Base-by-base conservation (phyloP, 305 asterid species). In the Rubia peregrina region DNA sequence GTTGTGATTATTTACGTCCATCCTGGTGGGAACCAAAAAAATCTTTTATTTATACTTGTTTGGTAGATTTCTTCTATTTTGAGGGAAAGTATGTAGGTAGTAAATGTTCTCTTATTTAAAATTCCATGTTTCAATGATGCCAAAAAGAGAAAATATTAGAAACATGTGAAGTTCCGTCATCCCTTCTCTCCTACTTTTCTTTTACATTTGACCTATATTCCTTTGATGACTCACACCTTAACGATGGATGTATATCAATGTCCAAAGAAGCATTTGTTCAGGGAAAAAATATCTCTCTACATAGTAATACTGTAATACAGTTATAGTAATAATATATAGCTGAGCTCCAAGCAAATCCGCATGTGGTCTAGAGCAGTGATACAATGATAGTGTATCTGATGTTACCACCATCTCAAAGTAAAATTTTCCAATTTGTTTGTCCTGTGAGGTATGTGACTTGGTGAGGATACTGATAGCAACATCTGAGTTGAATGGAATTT, bases 361-460 rank as follows among this genome's bases (percentile, higher is more conserved):
- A 43, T 9, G 19, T 22, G 42, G 64, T 67, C 22, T 41, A 8
- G 68, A 17, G 33, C 51, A 36, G 13, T 63, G 48, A 40, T 44
- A 13, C 48, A 49, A 13, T 14, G 42, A 19, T 4, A 40, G 21
- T 42, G 62, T 61, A 30, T 65, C 30, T 46, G 48, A 26, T 60
- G 55, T 61, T 26, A 61, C 16, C 36, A 46, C 38, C 56, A 11
- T 5, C 1, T 14, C 49, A 6, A 13, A 6, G 12, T 46, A 21
- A 36, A 11, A 46, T 49, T 12, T 22, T 12, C 3, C 16, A 6
- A 21, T 57, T 72, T 62, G 61, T 72, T 44, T 49, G 38, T 17
- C 60, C 24, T 6, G 7, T 72, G 75, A 63, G 70, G 21, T 26
- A 44, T n/a, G n/a, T 8, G 43, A 67, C 59, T 64, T 48, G 30